phyloP scores from a whole-genome alignment of 1,284 basidiomycete genomes.

The Mycosarcoma mackinlayi region DNA sequence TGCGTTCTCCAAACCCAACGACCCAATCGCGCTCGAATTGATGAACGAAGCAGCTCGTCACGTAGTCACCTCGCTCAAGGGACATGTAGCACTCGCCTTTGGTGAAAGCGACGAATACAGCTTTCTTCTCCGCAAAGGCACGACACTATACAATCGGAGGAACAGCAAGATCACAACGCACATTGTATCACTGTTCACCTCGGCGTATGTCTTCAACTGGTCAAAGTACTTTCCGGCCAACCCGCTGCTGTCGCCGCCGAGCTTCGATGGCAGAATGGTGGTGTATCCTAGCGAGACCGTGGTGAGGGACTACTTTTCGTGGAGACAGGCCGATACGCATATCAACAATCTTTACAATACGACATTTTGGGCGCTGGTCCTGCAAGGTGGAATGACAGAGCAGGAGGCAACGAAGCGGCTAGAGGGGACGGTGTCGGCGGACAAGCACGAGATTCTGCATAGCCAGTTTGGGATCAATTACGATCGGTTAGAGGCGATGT shows the following conservation, averaged over 20 bases:
- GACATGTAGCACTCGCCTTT: constrained; percentile 74
- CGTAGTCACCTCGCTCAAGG: constrained; percentile 74
- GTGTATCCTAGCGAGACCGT: constrained; percentile 81
- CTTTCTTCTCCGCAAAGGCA: constrained; percentile 83
- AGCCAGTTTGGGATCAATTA: constrained; percentile 87
- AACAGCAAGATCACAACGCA: constrained; percentile 85
- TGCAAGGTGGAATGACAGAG: constrained; percentile 79
- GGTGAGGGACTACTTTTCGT: constrained; percentile 90
- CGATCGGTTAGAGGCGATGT: constrained; percentile 79
- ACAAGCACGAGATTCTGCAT: constrained; percentile 92
- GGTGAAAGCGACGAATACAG: constrained; percentile 98
- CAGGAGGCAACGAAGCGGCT: constrained; percentile 79
- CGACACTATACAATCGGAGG: constrained; percentile 84
- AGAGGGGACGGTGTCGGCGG: constrained; percentile 85
- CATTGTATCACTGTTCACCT: constrained; percentile 90
- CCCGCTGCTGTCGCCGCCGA: constrained; percentile 80
- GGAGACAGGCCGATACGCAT: constrained; percentile 96
- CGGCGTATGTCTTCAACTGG: constrained; percentile 91
- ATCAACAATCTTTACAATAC: constrained; percentile 99
- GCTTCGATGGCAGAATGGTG: constrained; percentile 86
- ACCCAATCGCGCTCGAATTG: constrained; percentile 82
- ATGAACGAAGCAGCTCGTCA: constrained; percentile 91
- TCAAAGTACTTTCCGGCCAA: constrained; percentile 78
- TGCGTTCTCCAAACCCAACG: constrained; percentile 89
- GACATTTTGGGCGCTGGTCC: constrained; percentile 90